Conservation (phyloP, 257 asterid species). For the Gardenia jasminoides region DNA sequence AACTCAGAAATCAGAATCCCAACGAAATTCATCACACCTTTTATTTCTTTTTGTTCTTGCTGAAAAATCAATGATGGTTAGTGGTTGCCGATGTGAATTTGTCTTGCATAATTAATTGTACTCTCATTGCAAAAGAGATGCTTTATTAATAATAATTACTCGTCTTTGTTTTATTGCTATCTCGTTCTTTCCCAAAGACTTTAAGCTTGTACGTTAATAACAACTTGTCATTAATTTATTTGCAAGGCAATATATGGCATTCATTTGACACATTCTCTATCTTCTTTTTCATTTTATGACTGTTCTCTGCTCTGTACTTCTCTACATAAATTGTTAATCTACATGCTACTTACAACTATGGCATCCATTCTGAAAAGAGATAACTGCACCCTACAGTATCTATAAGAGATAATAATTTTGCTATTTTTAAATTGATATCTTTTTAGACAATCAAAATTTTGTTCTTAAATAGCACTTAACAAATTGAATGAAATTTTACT, state of each 20-base stretch:
- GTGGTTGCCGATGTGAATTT: neutral
- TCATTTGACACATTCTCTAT: neutral
- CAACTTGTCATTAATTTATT: neutral
- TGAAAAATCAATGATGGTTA: neutral
- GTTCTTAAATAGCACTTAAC: too few species aligned
- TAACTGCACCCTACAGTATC: neutral
- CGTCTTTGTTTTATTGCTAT: neutral
- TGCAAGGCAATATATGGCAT: neutral
- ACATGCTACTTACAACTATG: neutral
- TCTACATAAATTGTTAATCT: neutral
- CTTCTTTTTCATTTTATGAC: neutral
- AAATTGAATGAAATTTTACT: too few species aligned
- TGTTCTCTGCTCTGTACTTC: neutral
- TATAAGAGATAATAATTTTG: neutral
- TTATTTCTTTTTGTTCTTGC: constrained; percentile 5
- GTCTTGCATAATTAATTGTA: neutral
- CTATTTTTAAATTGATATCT: neutral
- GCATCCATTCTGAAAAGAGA: neutral
- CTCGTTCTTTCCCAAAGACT: neutral
- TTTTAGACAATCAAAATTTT: too few species aligned
- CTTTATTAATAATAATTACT: neutral
- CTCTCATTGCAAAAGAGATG: neutral
- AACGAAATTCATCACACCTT: neutral
- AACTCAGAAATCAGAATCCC: neutral
- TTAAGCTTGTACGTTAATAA: neutral